phyloP scores from a whole-genome alignment of 495 filamentous ascomycete genomes.

The Chlorociboria aeruginascens region DNA sequence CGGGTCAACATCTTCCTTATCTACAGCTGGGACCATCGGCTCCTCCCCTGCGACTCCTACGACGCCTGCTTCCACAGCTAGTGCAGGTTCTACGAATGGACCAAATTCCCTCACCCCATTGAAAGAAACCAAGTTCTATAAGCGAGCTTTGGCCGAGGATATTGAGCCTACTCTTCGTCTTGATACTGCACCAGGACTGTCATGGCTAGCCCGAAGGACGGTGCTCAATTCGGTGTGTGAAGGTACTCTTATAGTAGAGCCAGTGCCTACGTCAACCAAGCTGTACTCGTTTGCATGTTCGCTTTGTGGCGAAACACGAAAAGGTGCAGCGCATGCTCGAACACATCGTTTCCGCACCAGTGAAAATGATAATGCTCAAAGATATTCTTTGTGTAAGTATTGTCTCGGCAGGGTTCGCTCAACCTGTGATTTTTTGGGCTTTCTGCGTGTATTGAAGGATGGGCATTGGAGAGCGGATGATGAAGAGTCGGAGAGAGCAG shows the following conservation, averaged over 20 bases:
- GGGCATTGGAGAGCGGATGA: conserved; percentile 51
- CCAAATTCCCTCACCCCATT: conserved; percentile 28
- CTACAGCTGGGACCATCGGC: conserved; percentile 21
- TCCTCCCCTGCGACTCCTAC: conserved; percentile 38
- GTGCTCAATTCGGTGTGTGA: conserved; percentile 74
- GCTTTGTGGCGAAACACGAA: conserved; percentile 75
- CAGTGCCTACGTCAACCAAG: conserved; percentile 50
- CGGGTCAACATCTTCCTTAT: conserved; percentile 23
- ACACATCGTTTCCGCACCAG: conserved; percentile 83
- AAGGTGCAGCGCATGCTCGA: conserved; percentile 54
- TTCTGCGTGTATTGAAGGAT: conserved; percentile 78
- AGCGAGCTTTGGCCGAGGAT: conserved; percentile 75
- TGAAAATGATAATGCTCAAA: conserved; percentile 70
- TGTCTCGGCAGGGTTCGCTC: conserved; percentile 76
- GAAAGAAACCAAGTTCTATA: conserved; percentile 90
- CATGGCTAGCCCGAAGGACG: conserved; percentile 79
- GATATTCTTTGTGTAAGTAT: conserved; percentile 75
- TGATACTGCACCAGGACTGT: conserved; percentile 80
- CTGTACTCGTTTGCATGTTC: conserved; percentile 61
- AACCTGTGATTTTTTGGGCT: conserved; percentile 84
- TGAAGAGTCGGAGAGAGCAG: conserved; percentile 59
- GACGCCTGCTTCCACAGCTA: conserved; percentile 35
- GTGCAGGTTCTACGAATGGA: conserved; percentile 26
- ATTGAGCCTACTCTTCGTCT: conserved; percentile 88
- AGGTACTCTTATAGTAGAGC: conserved; percentile 83